phyloP scores from a whole-genome alignment of 163 green algal species.

The Coccomyxa subellipsoidea region DNA sequence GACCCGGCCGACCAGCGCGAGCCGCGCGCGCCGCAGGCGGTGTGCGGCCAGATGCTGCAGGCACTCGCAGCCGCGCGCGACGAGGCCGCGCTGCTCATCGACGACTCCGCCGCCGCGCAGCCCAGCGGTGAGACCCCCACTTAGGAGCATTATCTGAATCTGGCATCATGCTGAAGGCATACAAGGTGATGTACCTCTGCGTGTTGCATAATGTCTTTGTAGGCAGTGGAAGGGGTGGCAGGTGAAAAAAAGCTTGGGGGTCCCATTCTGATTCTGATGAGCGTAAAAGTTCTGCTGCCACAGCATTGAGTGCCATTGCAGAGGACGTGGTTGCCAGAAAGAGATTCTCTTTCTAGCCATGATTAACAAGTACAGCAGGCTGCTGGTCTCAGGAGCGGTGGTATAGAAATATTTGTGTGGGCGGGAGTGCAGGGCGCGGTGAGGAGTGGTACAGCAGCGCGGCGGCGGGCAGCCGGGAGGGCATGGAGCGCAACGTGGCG shows the following conservation, averaged over 20 bases:
- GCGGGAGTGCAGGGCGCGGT: neutral
- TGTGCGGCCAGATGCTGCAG: constrained; percentile 51
- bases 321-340: no score
- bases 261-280: no score
- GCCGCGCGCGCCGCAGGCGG: constrained; percentile 34
- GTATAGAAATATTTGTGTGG: no score
- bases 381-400: no score
- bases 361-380: no score
- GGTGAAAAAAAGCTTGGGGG: no score
- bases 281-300: no score
- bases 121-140: neutral
- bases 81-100: constrained; percentile 39
- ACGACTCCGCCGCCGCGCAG: constrained; percentile 10
- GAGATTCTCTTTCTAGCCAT: no score
- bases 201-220: neutral
- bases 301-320: no score
- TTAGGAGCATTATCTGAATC: no score
- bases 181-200: neutral
- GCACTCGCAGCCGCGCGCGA: constrained; percentile 32
- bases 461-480: constrained; percentile 18
- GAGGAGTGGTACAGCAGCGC: constrained; percentile 12
- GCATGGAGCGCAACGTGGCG: constrained; percentile 67
- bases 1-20: constrained; percentile 45
- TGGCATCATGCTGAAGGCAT: no score
- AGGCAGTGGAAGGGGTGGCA: neutral